Evolutionary conservation across 148 eudicot genomes (phyloP).

Genomic region (Chenopodium formosanum): DNA sequence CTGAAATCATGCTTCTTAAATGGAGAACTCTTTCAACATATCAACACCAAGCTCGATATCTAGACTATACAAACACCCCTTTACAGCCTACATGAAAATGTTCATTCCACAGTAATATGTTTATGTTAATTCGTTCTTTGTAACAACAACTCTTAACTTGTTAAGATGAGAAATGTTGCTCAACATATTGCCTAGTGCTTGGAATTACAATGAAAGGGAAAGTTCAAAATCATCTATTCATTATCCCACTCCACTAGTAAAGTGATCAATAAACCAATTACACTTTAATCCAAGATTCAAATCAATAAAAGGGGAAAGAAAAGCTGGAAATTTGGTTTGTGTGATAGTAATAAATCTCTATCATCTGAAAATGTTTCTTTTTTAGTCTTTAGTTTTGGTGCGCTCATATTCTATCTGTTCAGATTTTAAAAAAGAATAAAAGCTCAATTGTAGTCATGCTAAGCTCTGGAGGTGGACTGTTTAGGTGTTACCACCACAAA

Average conservation of each 20-base stretch:
- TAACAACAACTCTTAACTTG: too few species aligned
- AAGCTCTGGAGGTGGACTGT: neutral
- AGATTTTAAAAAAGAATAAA: neutral
- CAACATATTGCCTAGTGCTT: neutral
- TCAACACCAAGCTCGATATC: too few species aligned
- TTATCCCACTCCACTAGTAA: too few species aligned
- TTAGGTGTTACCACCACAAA: neutral
- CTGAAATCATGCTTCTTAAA: too few species aligned
- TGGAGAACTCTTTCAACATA: too few species aligned
- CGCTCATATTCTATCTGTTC: conserved; percentile 11
- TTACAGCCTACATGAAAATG: too few species aligned
- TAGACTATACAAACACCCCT: neutral
- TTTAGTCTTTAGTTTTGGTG: conserved; percentile 21
- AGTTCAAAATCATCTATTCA: neutral
- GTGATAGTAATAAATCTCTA: neutral
- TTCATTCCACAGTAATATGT: neutral
- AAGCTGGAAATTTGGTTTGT: neutral
- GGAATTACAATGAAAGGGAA: neutral
- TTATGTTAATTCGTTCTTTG: too few species aligned
- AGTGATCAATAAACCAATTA: neutral
- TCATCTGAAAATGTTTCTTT: conserved; percentile 7
- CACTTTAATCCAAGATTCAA: conserved; percentile 1
- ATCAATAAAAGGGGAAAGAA: conserved; percentile 8
- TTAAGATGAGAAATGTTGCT: neutral
- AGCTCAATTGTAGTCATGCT: conserved; percentile 6